A percentile compares a stretch with the other conserved stretches of the same genome.
These are phyloP conservation scores for Picochlorum costavermella DNA, from an alignment of 139 green algal species.

Conservation along the genomic window DNA sequence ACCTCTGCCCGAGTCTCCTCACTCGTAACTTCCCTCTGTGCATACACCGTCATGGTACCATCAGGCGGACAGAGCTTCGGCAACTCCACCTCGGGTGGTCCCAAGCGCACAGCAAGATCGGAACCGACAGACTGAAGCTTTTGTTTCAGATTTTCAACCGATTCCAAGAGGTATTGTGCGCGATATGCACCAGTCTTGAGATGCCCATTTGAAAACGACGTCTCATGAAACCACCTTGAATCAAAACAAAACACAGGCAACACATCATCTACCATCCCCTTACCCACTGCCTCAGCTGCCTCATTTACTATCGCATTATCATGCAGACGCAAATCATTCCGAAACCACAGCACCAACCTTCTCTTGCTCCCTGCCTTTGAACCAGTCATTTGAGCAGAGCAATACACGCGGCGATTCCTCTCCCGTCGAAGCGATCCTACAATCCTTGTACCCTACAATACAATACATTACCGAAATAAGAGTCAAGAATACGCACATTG, in stretches of 20 bases:
- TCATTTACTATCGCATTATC: constrained; percentile 75
- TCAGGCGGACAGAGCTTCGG: constrained; percentile 10
- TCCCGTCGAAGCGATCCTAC: too few relatives aligned
- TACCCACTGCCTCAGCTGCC: constrained; percentile 46
- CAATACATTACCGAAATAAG: too few relatives aligned
- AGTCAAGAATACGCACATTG: too few relatives aligned
- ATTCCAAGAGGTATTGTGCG: constrained; percentile 77
- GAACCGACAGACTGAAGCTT: constrained; percentile 42
- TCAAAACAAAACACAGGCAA: constrained; percentile 92
- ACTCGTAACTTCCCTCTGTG: constrained; percentile 59
- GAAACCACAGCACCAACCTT: constrained; percentile 76
- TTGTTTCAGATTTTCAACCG: constrained; percentile 66
- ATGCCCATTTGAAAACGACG: constrained; percentile 29
- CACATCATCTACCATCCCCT: constrained; percentile 49
- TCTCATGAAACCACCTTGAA: constrained; percentile 53
- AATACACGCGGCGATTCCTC: too few relatives aligned
- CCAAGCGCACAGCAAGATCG: constrained; percentile 72
- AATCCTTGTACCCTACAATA: too few relatives aligned
- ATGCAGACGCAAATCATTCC: constrained; percentile 63
- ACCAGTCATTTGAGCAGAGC: too few relatives aligned
- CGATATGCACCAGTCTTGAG: constrained; percentile 59
- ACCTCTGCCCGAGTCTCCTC: constrained; percentile 66
- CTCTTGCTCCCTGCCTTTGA: background rate
- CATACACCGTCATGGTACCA: constrained; percentile 43
- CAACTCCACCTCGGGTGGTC: constrained; percentile 69